Evolutionary conservation across 1,284 basidiomycete species (phyloP), one percentile per base, ranked within the genome.

Genomic region (Porodaedalea pini): DNA sequence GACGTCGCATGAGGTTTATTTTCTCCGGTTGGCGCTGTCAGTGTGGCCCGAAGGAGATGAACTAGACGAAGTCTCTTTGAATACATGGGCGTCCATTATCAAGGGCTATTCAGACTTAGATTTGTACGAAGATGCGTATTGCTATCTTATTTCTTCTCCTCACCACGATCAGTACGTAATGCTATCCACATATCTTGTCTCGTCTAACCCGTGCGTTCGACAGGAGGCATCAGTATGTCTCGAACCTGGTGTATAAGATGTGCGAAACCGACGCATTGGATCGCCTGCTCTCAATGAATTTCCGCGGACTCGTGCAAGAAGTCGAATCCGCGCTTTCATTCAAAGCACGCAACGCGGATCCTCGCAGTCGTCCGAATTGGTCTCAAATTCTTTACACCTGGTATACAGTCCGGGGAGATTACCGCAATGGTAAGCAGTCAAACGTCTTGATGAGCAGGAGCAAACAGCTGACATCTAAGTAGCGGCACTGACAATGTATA

Each of bases 401-500:
- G 91, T 89, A 93, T 70, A 83, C 89, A 62, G 80, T 82, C 53
- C 78, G 90, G 69, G 90, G 90, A 32, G 92, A 97, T 69, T 94
- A 94, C 73, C 82, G 91, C 52, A 92, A 84, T 67, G 94, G 93
- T 93, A 67, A 70, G 82, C 74, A 53, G 62, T 3, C n/a, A 47
- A 15, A 56, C n/a, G 2, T 58, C 51, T 27, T 21, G 23, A 49
- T 52, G 49, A 34, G 17, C 23, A 56, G 27, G 48, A 31, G 17
- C n/a, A 49, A 51, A 32, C 36, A 13, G 25, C 7, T 15, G 58
- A 64, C 59, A 57, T 63, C 61, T 59, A 61, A 58, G 52, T 66
- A 95, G 94, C 94, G 54, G 90, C 90, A 10, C 79, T 90, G 56
- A 87, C 87, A 21, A 98, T 99, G 95, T 98, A 97, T 71, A 91